Conservation (phyloP, 768 basidiomycete species). For the Podaxis sp. region DNA sequence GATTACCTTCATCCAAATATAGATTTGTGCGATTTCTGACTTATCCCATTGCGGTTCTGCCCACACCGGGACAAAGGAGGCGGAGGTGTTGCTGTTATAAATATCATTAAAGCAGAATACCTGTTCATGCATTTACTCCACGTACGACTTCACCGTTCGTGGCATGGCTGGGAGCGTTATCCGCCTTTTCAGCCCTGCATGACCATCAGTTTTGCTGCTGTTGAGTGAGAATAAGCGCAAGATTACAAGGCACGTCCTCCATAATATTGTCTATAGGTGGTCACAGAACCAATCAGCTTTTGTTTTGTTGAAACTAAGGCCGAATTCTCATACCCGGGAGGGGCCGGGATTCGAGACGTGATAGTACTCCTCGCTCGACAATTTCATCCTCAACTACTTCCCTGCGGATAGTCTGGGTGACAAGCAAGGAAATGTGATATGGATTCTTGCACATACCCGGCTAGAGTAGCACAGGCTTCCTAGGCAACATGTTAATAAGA, state of each 20-base stretch:
- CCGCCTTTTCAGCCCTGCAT: neutral
- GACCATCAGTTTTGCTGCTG: neutral
- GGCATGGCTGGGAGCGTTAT: neutral
- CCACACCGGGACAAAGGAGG: neutral
- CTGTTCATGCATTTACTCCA: neutral
- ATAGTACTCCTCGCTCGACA: neutral
- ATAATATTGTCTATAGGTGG: neutral
- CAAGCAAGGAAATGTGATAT: neutral
- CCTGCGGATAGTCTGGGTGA: neutral
- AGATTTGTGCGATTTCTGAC: constrained; percentile 5
- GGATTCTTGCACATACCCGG: neutral
- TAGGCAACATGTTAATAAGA: neutral
- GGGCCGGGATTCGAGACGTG: neutral
- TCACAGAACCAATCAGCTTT: neutral
- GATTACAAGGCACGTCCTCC: neutral
- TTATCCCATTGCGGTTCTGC: neutral
- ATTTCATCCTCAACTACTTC: neutral
- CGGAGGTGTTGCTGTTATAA: neutral
- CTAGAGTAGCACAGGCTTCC: neutral
- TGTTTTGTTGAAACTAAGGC: neutral
- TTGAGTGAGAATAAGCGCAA: neutral
- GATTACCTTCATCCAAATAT: constrained; percentile 25
- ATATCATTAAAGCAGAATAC: neutral
- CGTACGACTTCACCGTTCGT: neutral
- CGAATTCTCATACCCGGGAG: neutral